Conservation (phyloP, 176 grass and related monocot species). For the Metroxylon sagu region DNA sequence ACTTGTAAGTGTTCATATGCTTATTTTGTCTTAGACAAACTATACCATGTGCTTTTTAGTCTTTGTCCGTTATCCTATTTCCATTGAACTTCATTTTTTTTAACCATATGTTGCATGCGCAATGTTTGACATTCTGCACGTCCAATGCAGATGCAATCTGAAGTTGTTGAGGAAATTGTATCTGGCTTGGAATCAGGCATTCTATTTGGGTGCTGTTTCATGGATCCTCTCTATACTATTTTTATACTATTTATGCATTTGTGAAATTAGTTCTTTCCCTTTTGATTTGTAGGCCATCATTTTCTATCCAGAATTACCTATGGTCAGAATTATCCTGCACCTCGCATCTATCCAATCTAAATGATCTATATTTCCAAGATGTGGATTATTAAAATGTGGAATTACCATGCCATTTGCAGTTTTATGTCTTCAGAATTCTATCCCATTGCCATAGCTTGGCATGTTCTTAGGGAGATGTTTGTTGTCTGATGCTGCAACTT, state of each 20-base stretch:
- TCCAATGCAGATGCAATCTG: constrained; percentile 56
- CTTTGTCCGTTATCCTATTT: not conserved
- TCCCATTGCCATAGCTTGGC: too few species aligned
- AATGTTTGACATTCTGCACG: constrained; percentile 21
- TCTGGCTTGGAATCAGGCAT: constrained; percentile 90
- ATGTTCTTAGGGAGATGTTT: not conserved
- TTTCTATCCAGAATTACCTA: too few species aligned
- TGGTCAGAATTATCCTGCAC: too few species aligned
- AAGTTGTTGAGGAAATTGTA: constrained; percentile 94
- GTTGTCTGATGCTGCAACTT: constrained; percentile 2
- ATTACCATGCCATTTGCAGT: too few species aligned
- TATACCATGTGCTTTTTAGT: too few species aligned
- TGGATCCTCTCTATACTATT: not conserved
- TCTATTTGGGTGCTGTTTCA: constrained; percentile 74
- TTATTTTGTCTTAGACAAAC: too few species aligned
- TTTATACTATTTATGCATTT: not conserved
- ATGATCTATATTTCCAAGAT: too few species aligned
- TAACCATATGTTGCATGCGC: constrained; percentile 3
- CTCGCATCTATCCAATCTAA: too few species aligned
- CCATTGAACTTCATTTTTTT: constrained; percentile 6
- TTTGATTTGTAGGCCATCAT: too few species aligned
- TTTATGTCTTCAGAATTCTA: too few species aligned
- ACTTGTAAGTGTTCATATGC: constrained; percentile 34
- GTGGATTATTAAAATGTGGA: too few species aligned
- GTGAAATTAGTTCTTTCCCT: too few species aligned